Percentiles rank a stretch among this genome's conserved stretches.
These are phyloP conservation scores for Pichia rugopelliculosa DNA, from an alignment of 805 yeast species.

Conservation along the genomic window DNA sequence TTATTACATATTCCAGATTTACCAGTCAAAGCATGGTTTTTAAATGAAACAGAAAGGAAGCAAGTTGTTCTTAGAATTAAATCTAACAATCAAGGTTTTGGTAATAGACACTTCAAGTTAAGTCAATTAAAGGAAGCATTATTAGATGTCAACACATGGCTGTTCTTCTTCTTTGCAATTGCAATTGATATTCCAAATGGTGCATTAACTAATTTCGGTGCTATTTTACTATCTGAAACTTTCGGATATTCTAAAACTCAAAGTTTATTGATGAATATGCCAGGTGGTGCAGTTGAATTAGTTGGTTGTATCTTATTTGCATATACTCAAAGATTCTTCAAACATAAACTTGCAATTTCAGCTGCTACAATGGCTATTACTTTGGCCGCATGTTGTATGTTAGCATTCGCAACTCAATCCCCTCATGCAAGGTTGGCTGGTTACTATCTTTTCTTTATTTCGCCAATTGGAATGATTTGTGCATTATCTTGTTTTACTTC, in stretches of 20 bases:
- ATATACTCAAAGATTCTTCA: conserved; percentile 21
- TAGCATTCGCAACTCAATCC: conserved; percentile 16
- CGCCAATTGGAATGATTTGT: conserved; percentile 24
- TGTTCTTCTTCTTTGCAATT: conserved; percentile 27
- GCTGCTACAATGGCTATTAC: conserved; percentile 13
- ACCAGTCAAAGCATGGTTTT: conserved; percentile 29
- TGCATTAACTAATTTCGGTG: conserved; percentile 41
- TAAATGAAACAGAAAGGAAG: conserved; percentile 32
- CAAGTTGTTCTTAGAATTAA: conserved; percentile 26
- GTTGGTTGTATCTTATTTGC: conserved; percentile 28
- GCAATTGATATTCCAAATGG: conserved; percentile 28
- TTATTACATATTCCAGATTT: conserved; percentile 27
- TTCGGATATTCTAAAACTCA: conserved; percentile 25
- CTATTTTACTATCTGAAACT: conserved; percentile 26
- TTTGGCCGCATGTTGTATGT: conserved; percentile 12
- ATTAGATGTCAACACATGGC: conserved; percentile 34
- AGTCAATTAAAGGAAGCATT: conserved; percentile 24
- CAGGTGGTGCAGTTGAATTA: conserved; percentile 26
- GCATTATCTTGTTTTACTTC: conserved; percentile 32
- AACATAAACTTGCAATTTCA: conserved; percentile 20
- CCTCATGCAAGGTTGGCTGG: conserved; percentile 23
- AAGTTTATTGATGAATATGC: conserved; percentile 23
- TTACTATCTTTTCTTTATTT: conserved; percentile 21
- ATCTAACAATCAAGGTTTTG: conserved; percentile 31
- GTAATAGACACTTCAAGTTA: conserved; percentile 23